These are phyloP conservation scores for Nigrospora sphaerica DNA, from an alignment of 2,329 filamentous ascomycete genomes.

Conservation along the genomic window DNA sequence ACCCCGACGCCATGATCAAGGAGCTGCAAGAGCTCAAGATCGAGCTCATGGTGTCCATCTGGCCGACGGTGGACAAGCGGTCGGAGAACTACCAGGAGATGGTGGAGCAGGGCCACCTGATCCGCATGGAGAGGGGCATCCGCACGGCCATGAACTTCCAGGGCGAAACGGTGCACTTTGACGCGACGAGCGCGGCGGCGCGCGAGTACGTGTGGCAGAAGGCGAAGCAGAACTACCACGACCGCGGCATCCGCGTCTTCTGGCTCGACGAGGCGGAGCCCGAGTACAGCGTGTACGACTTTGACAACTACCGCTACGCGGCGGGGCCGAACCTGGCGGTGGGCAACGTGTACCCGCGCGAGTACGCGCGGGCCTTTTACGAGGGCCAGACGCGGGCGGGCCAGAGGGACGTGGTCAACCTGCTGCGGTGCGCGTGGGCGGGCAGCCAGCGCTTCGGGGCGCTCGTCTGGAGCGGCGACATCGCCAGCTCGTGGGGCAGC, in stretches of 20 bases:
- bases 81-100: slow-evolving; percentile 57
- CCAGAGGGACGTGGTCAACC: slow-evolving; percentile 45
- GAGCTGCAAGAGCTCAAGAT: slow-evolving; percentile 52
- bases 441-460: slow-evolving; percentile 57
- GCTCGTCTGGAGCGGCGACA: slow-evolving; percentile 61
- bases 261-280: slow-evolving; percentile 67
- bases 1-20: slow-evolving; percentile 58
- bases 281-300: slow-evolving; percentile 58
- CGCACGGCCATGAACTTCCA: slow-evolving; percentile 52
- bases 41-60: slow-evolving; percentile 63
- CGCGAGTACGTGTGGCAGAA: slow-evolving; percentile 53
- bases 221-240: slow-evolving; percentile 52
- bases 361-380: slow-evolving; percentile 48
- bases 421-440: slow-evolving; percentile 41
- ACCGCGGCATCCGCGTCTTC: slow-evolving; percentile 55
- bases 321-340: slow-evolving; percentile 43
- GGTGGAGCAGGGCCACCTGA: slow-evolving; percentile 52
- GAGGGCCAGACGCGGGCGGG: slow-evolving; percentile 43
- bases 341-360: slow-evolving; percentile 46
- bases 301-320: slow-evolving; percentile 58
- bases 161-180: slow-evolving; percentile 53
- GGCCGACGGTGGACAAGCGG: slow-evolving; percentile 56
- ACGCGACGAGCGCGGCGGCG: slow-evolving; percentile 55
- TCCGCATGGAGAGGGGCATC: slow-evolving; percentile 53
- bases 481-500: slow-evolving; percentile 55